phyloP scores from a whole-genome alignment of 2,329 filamentous ascomycete species.

The Pseudogymnoascus sp. region DNA sequence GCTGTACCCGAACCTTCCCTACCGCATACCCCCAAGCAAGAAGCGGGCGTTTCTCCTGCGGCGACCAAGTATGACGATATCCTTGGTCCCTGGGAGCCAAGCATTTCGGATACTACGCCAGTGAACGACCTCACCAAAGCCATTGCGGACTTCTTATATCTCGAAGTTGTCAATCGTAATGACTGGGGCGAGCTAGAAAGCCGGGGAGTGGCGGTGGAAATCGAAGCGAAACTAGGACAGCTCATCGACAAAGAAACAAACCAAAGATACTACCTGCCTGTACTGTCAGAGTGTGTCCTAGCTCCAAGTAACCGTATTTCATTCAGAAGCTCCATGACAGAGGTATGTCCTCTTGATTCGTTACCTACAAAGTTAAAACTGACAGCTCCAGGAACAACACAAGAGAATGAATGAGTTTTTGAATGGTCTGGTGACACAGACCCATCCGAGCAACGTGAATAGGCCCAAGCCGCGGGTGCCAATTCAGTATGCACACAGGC shows the following conservation, averaged over 20 bases:
- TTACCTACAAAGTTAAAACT: not conserved
- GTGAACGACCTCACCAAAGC: slow-evolving; percentile 66
- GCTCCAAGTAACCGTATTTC: slow-evolving; percentile 50
- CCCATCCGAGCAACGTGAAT: slow-evolving; percentile 43
- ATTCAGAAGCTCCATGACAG: slow-evolving; percentile 86
- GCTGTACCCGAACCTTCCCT: slow-evolving; percentile 10
- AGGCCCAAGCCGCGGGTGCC: slow-evolving; percentile 42
- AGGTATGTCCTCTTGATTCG: slow-evolving; percentile 46
- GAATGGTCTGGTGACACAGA: slow-evolving; percentile 58
- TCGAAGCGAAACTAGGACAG: slow-evolving; percentile 87
- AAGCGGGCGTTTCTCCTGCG: slow-evolving; percentile 11
- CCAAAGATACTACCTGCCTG: slow-evolving; percentile 57
- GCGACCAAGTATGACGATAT: slow-evolving; percentile 11
- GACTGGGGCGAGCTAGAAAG: slow-evolving; percentile 56
- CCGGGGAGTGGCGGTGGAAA: slow-evolving; percentile 70
- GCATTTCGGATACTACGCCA: slow-evolving; percentile 62
- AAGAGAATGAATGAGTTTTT: slow-evolving; percentile 75
- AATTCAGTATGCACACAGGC: slow-evolving; percentile 73
- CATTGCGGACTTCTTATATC: slow-evolving; percentile 75
- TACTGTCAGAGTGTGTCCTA: slow-evolving; percentile 65
- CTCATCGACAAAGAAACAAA: slow-evolving; percentile 67
- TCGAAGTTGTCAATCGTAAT: slow-evolving; percentile 59
- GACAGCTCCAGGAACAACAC: slow-evolving; percentile 58
- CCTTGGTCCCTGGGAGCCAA: slow-evolving; percentile 54
- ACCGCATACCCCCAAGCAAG: slow-evolving; percentile 9